Percentiles rank a stretch among this genome's conserved stretches.
These are phyloP conservation scores for Tuber borchii DNA, from an alignment of 495 filamentous ascomycete species.

Conservation along the genomic window DNA sequence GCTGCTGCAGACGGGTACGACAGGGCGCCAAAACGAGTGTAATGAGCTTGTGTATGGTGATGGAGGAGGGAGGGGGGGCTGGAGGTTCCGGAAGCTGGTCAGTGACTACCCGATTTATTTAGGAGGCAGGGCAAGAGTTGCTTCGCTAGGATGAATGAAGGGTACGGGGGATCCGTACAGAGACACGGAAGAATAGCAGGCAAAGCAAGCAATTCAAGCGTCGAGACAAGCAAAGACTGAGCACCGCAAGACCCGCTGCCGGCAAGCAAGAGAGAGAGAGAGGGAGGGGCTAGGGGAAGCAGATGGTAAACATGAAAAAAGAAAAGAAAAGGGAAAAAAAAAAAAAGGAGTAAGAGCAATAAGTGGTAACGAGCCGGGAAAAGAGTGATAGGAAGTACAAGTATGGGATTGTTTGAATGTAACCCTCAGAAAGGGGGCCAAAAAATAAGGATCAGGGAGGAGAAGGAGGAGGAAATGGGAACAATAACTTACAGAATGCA, in stretches of 20 bases:
- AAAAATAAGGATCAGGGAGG: constrained; percentile 7
- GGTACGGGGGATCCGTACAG: constrained; percentile 12
- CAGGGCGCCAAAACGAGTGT: constrained; percentile 36
- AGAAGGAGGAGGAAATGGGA: not conserved
- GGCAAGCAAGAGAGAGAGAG: not conserved
- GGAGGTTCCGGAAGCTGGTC: constrained; percentile 17
- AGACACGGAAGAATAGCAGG: constrained; percentile 11
- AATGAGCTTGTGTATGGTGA: constrained; percentile 13
- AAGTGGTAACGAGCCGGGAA: constrained; percentile 2
- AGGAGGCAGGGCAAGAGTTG: constrained; percentile 33
- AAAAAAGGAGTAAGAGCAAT: constrained; percentile 12
- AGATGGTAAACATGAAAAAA: constrained; percentile 10
- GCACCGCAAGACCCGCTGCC: not conserved
- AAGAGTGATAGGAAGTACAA: not conserved
- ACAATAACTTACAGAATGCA: constrained; percentile 5
- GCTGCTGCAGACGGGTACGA: constrained; percentile 30
- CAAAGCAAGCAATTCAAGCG: constrained; percentile 15
- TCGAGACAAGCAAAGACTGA: not conserved
- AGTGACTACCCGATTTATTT: constrained; percentile 18
- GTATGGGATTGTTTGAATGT: not conserved
- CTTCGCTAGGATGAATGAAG: constrained; percentile 28
- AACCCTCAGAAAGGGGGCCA: not conserved
- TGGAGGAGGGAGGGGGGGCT: constrained; percentile 24
- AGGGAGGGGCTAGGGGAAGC: not conserved
- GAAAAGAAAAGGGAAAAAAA: not conserved